Evolutionary conservation across 2,329 filamentous ascomycete genomes (phyloP).

Genomic region (Phaeophleospora eucalypticola): DNA sequence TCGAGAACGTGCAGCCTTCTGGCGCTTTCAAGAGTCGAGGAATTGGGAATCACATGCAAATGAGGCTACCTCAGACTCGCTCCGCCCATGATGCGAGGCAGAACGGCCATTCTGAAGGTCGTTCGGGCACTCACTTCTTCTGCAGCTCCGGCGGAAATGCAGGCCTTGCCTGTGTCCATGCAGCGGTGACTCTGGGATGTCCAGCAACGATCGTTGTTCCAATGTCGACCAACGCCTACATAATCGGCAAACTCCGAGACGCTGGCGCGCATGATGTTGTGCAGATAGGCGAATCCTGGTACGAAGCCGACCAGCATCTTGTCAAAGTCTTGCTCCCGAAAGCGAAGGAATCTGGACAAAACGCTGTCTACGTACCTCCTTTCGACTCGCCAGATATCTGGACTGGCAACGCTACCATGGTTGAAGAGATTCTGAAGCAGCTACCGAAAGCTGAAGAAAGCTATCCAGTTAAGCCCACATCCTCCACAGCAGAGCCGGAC

Average conservation of each 20-base stretch:
- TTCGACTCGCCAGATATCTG: constrained; percentile 67
- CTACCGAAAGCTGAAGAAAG: constrained; percentile 26
- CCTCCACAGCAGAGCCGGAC: constrained; percentile 48
- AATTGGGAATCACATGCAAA: constrained; percentile 63
- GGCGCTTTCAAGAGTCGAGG: constrained; percentile 80
- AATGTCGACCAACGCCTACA: constrained; percentile 58
- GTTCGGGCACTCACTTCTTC: constrained; percentile 61
- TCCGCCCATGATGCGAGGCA: no score
- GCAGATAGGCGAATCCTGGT: constrained; percentile 64
- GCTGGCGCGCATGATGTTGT: constrained; percentile 66
- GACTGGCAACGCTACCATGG: constrained; percentile 59
- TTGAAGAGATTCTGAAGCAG: constrained; percentile 48
- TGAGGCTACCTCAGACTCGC: constrained; percentile 38
- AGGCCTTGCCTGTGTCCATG: constrained; percentile 73
- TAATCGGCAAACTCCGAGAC: constrained; percentile 66
- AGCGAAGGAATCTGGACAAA: constrained; percentile 37
- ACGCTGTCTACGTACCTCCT: constrained; percentile 63
- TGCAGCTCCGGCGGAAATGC: constrained; percentile 80
- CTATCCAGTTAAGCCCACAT: background rate
- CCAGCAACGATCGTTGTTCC: constrained; percentile 76
- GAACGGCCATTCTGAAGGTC: background rate
- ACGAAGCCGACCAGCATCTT: constrained; percentile 65
- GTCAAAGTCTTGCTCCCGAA: constrained; percentile 51
- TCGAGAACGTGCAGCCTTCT: constrained; percentile 81
- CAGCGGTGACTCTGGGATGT: constrained; percentile 60